phyloP scores from a whole-genome alignment of 2,329 filamentous ascomycete species.

The Ceratocystis alfenasii region DNA sequence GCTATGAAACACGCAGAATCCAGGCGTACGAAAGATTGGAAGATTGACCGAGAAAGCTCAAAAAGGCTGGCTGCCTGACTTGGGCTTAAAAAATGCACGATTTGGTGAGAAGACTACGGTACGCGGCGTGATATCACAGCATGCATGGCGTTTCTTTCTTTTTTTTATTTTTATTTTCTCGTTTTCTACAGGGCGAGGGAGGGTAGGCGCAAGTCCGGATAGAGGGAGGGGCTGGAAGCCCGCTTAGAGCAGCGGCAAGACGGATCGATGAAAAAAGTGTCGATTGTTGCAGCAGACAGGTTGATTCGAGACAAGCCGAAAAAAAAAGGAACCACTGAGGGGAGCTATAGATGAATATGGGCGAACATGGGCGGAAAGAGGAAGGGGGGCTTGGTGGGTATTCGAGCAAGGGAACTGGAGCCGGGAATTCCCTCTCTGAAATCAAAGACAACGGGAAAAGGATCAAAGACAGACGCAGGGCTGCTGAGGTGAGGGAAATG shows the following conservation, averaged over 20 bases:
- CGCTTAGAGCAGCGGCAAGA: too few relatives aligned
- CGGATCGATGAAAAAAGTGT: too few relatives aligned
- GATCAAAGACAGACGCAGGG: not conserved
- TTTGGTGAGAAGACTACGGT: not conserved
- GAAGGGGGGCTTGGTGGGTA: not conserved
- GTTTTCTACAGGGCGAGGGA: too few relatives aligned
- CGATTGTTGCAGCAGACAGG: too few relatives aligned
- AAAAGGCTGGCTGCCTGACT: not conserved
- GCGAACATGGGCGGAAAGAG: not conserved
- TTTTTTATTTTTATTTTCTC: not conserved
- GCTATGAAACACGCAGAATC: constrained; percentile 2
- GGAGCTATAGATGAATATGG: too few relatives aligned
- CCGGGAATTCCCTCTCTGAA: not conserved
- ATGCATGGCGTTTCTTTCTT: not conserved
- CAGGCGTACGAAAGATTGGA: not conserved
- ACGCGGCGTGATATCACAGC: not conserved
- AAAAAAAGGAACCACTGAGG: not conserved
- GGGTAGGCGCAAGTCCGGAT: too few relatives aligned
- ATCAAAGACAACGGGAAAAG: not conserved
- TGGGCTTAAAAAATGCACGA: not conserved
- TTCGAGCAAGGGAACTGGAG: not conserved
- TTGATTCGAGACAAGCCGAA: not conserved
- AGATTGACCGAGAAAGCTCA: not conserved
- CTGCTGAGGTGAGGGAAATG: not conserved
- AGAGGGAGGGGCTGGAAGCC: too few relatives aligned